These are phyloP conservation scores for Mercurialis annua DNA, from an alignment of 345 rosid species.

Conservation along the genomic window DNA sequence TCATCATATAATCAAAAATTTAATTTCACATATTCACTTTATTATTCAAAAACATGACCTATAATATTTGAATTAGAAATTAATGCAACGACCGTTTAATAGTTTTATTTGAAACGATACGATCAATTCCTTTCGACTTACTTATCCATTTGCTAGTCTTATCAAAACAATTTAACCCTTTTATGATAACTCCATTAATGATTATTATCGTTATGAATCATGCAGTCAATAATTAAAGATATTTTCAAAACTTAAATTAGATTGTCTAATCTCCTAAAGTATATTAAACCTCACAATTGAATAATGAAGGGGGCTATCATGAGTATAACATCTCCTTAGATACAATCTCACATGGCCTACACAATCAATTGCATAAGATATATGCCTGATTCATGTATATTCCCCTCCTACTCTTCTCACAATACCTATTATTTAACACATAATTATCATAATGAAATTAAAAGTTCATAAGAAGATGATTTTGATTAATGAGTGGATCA, in stretches of 20 bases:
- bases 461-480: constrained; percentile 1
- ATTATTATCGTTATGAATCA: no score
- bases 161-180: no score
- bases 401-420: constrained; percentile 8
- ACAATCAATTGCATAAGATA: constrained; percentile 12
- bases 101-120: no score
- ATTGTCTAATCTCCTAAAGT: neutral
- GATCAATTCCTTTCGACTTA: no score
- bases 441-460: neutral
- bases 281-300: neutral
- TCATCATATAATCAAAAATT: no score
- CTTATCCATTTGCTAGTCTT: no score
- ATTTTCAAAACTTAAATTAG: neutral
- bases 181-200: no score
- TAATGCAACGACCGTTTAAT: no score
- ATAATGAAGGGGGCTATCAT: constrained; percentile 14
- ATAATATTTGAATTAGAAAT: no score
- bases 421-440: neutral
- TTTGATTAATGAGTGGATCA: neutral
- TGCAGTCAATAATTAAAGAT: neutral
- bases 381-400: neutral
- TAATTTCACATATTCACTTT: no score
- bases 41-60: no score
- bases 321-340: constrained; percentile 6
- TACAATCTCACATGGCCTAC: constrained; percentile 12